Conservation (phyloP, 2,329 filamentous ascomycete species). For the Xylariaceae sp. region DNA sequence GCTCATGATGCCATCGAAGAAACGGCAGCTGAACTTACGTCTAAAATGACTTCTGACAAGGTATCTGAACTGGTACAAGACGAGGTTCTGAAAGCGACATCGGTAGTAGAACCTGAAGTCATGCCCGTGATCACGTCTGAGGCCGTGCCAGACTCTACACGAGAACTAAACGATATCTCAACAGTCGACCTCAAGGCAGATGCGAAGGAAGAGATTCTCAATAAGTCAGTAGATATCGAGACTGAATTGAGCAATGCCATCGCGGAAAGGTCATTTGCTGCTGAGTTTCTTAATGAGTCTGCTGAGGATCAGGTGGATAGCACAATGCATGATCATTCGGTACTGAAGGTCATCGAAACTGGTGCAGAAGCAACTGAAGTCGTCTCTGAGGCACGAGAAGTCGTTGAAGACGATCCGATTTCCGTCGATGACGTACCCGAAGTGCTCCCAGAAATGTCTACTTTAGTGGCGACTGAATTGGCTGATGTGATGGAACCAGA, state of each 20-base stretch:
- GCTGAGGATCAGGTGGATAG: neutral
- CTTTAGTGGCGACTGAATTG: neutral
- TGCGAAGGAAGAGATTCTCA: slow-evolving; percentile 3
- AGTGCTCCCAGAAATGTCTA: slow-evolving; percentile 7
- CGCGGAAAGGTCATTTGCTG: slow-evolving; percentile 2
- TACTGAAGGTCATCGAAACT: neutral
- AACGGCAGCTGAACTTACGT: too few species aligned
- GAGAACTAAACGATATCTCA: neutral
- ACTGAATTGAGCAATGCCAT: neutral
- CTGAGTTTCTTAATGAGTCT: slow-evolving; percentile 1
- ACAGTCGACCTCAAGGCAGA: neutral
- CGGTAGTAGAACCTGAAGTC: neutral
- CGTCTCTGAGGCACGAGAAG: neutral
- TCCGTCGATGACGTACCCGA: neutral
- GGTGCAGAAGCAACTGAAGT: neutral
- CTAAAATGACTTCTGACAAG: too few species aligned
- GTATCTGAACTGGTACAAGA: too few species aligned
- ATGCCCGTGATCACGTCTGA: neutral
- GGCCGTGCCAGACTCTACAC: neutral
- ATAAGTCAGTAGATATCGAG: slow-evolving; percentile 10
- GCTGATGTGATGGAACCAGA: slow-evolving; percentile 6
- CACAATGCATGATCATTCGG: slow-evolving; percentile 5
- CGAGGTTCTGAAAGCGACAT: too few species aligned
- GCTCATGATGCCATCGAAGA: too few species aligned
- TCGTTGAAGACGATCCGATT: neutral